These are phyloP conservation scores for Leptomonas seymouri DNA, from an alignment of 208 protist species.

Conservation along the genomic window DNA sequence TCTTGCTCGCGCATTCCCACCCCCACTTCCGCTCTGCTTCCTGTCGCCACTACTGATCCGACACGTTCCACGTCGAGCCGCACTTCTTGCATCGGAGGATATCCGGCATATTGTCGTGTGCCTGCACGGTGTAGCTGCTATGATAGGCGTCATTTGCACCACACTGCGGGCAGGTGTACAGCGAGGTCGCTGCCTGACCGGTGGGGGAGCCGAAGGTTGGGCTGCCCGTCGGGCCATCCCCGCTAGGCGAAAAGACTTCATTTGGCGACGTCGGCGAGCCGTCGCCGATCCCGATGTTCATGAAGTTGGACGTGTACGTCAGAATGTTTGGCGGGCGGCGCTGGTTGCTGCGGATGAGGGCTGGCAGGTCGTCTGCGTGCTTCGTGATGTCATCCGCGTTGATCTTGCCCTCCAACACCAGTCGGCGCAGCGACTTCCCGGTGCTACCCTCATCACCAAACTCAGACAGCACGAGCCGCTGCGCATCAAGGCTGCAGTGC, in stretches of 20 bases:
- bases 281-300: conserved; percentile 2
- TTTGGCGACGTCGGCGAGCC: conserved; percentile 30
- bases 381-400: conserved; percentile 49
- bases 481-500: conserved; percentile 38
- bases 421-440: conserved; percentile 45
- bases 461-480: conserved; percentile 38
- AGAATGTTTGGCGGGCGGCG: conserved; percentile 22
- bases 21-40: no score
- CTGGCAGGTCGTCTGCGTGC: conserved; percentile 36
- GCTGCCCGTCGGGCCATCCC: conserved; percentile 19
- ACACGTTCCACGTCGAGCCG: conserved; percentile 71
- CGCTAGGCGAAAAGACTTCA: conserved; percentile 24
- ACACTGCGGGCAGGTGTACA: conserved; percentile 72
- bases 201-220: conserved; percentile 42
- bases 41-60: conserved; percentile 34
- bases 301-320: conserved; percentile 3
- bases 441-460: conserved; percentile 37
- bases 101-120: conserved; percentile 78
- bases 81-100: conserved; percentile 72
- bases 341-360: conserved; percentile 35
- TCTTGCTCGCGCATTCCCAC: conserved; percentile 2
- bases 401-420: conserved; percentile 53
- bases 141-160: conserved; percentile 62
- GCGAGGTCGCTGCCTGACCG: conserved; percentile 45
- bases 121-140: conserved; percentile 69